Evolutionary conservation across 1,139 yeast genomes (phyloP), one percentile per base, ranked within the genome.

Genomic region (Candida mesenterica): DNA sequence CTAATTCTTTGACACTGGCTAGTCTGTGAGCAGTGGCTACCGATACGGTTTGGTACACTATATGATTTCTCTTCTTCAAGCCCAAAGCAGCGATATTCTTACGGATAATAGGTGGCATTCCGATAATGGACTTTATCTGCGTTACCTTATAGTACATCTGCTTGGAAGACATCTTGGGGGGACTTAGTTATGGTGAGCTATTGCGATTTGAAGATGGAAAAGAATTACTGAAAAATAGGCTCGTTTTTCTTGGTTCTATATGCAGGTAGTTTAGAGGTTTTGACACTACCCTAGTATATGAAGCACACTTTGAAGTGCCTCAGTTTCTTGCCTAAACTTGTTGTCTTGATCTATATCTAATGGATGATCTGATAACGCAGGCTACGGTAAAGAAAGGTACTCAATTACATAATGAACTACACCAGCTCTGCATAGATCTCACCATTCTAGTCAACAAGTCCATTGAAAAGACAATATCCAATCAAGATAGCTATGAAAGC

Each of bases 11-110:
- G 37, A 92, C 87, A 41, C 76, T 71, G 33, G 88, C 78, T 41
- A 92, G 73, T 65, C 83, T 82, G 56, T 95, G 96, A 5, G 97
- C 97, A 39, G 84, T 76, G 26, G 83, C 75, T 15, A 94, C 89
- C 16, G 83, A 73, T 8, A 87, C 89, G 33, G 67, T 66, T 50
- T 82, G 89, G 62, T 83, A 90, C 4, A 80, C 82, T 1, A 82
- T 75, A 31, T 82, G 81, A 38, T 89, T 85, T 50, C 94, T 78
- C 53, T 75, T 81, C 38, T 71, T 75, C 40, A 92, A 77, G 0
- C 97, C 97, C 43, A 92, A 68, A 3, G 88, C 75, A 40, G 71
- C 63, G 31, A 88, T 77, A 16, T 89, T 80, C 43, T 76, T 75
- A 45, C 83, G 77, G 37, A 76, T 73, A 25, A 72, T 64, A 39